Base-by-base conservation (phyloP, 2,329 filamentous ascomycete species). In the Chaetomiaceae sp. region DNA sequence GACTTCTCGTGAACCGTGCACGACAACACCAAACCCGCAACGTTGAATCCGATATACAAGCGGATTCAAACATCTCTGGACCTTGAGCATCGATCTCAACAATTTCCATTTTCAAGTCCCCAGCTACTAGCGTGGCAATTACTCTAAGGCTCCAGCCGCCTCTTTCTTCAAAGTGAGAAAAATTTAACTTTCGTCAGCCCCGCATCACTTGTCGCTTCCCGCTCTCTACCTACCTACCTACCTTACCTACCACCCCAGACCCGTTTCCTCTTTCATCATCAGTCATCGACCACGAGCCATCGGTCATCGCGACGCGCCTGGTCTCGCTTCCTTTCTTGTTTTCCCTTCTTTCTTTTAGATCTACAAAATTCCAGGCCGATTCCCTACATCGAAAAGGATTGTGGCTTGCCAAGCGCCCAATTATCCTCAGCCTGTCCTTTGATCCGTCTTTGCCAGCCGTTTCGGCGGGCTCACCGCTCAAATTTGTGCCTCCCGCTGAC, bases 1-100 rank as follows among this genome's bases (percentile, higher is more conserved):
- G 37, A 55, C 45, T 46, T 43, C 43, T 57, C 52, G 37, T 61
- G 59, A 61, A 61, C 60, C 60, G 60, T 62, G 60, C 60, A 61
- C 60, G 56, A 48, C 50, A 42, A 47, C 50, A 47, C 48, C 42
- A 34, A 25, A 20, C 47, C 43, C 37, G 43, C 48, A 48, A 37
- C 32, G 21, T 43, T 32, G n/a, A 14, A 38, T 41, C 46, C 20
- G 16, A 16, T 20, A 30, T 6, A 18, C 18, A n/a, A 27, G 38
- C 30, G 25, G 30, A 32, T 48, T 30, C 23, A 38, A 29, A 23
- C 40, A 44, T 33, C 23, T 29, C 7, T 8, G 40, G 18, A 5
- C 10, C 16, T 4, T 25, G 25, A 9, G 20, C 13, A n/a, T 23
- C 23, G 14, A 8, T 3, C 14, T 51, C 30, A 40, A 43, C 29